phyloP scores from a whole-genome alignment of 2,329 filamentous ascomycete genomes.

The Paecilomyces formosus region DNA sequence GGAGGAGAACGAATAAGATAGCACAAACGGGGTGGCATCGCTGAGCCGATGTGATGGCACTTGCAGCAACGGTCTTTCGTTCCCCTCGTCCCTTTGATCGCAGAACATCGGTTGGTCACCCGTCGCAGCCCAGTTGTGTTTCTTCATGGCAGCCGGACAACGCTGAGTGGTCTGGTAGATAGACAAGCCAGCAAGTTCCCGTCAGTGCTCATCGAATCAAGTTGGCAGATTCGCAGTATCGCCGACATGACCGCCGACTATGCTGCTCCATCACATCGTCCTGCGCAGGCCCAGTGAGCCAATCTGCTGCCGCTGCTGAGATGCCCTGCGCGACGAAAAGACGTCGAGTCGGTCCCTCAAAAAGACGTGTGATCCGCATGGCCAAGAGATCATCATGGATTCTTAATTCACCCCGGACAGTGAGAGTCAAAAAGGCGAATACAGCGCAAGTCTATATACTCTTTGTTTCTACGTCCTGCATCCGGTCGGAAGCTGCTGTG shows the following conservation, averaged over 20 bases:
- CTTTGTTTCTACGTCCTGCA: background rate
- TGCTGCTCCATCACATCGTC: slow-evolving; percentile 1
- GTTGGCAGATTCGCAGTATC: background rate
- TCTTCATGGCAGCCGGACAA: background rate
- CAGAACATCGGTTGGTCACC: background rate
- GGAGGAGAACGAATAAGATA: slow-evolving; percentile 17
- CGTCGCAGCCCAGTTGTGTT: background rate
- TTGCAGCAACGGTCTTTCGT: slow-evolving; percentile 21
- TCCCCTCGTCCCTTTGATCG: slow-evolving; percentile 1
- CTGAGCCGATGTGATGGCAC: slow-evolving; percentile 20
- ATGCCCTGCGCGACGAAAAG: background rate
- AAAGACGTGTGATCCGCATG: background rate
- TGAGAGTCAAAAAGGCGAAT: background rate
- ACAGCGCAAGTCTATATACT: background rate
- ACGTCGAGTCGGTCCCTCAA: background rate
- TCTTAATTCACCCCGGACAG: background rate
- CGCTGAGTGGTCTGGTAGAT: slow-evolving; percentile 1
- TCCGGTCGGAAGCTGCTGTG: background rate
- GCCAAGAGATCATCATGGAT: background rate
- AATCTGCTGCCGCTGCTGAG: background rate
- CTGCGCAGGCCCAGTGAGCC: background rate
- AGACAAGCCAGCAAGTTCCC: background rate
- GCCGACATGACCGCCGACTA: background rate
- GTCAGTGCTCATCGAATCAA: background rate
- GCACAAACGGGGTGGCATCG: background rate